Evolutionary conservation across 306 rosid species (phyloP), one percentile per base, ranked within the genome.

Genomic region (Pyrus pyrifolia): DNA sequence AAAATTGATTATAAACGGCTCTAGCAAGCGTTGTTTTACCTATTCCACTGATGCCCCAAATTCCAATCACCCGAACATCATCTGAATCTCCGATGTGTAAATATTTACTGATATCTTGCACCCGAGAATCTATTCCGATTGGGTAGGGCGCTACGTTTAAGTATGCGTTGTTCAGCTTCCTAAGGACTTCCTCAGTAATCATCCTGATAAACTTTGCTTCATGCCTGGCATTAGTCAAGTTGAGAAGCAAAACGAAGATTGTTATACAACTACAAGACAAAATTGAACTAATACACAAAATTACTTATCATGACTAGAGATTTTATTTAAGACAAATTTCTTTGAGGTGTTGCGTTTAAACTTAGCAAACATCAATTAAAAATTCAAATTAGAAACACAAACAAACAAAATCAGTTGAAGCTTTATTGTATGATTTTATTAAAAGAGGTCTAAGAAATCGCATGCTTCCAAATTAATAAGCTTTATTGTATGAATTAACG

Each of bases 11-110:
- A 66, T 76, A 76, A 8, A 76, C 27, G 18, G 74, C 81, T 58
- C 76, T 81, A 1, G 81, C 81, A 3, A 76, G 4, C 14, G 78
- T 81, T 22, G 81, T 71, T 59, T 81, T 81, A 0, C 81, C 81
- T 4, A 55, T 44, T 70, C 81, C 84, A 10, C 84, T 71, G 74
- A 71, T 71, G 4, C 84, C 81, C 40, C 4, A 64, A 17, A 81
- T 57, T 58, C 63, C 63, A 58, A 10, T 22, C 30, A 58, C 0
- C 1, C 30, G 30, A 58, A 58, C 63, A 22, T 58, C 17, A 22
- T 58, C 3, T 1, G 6, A 58, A 35, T 35, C 40, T n/a, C 30
- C 63, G 0, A 58, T 5, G 2, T 3, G 0, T 58, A 58, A 22
- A 58, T 22, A 22, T 2, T 22, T 1, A 22, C 15, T 58, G 6